Evolutionary conservation across 345 rosid genomes (phyloP).

Genomic region (Limnanthes douglasii): DNA sequence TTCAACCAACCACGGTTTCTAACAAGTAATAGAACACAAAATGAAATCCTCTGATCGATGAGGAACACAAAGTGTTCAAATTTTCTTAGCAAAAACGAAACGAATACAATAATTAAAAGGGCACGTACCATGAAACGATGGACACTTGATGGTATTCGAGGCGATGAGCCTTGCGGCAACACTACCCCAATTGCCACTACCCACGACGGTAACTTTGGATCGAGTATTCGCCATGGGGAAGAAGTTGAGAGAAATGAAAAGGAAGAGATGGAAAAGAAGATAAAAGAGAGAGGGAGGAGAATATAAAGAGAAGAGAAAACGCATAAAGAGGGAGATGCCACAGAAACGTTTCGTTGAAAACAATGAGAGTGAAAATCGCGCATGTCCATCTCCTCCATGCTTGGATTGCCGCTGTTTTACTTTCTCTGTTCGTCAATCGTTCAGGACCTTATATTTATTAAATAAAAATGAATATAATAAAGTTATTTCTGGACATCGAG

Average conservation of each 20-base stretch:
- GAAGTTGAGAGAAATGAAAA: conserved; percentile 9
- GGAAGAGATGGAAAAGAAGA: conserved; percentile 4
- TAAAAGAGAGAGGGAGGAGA: not conserved
- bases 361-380: too few species aligned
- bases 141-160: conserved; percentile 57
- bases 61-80: not conserved
- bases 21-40: not conserved
- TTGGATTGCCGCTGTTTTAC: too few species aligned
- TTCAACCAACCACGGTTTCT: too few species aligned
- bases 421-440: too few species aligned
- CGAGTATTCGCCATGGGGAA: conserved; percentile 21
- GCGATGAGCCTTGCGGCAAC: conserved; percentile 97
- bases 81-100: not conserved
- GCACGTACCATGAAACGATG: conserved; percentile 56
- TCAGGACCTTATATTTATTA: too few species aligned
- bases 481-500: too few species aligned
- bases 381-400: too few species aligned
- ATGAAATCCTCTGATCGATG: not conserved
- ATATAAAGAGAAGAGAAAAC: conserved; percentile 4
- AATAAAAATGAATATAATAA: too few species aligned
- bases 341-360: too few species aligned
- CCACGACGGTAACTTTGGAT: conserved; percentile 71
- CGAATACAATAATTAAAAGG: too few species aligned
- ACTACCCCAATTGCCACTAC: conserved; percentile 99
- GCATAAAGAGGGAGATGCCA: conserved; percentile 11